A percentile compares a stretch with the other conserved stretches of the same genome.
phyloP scores from a whole-genome alignment of 345 rosid genomes.

The Tarenaya hassleriana region DNA sequence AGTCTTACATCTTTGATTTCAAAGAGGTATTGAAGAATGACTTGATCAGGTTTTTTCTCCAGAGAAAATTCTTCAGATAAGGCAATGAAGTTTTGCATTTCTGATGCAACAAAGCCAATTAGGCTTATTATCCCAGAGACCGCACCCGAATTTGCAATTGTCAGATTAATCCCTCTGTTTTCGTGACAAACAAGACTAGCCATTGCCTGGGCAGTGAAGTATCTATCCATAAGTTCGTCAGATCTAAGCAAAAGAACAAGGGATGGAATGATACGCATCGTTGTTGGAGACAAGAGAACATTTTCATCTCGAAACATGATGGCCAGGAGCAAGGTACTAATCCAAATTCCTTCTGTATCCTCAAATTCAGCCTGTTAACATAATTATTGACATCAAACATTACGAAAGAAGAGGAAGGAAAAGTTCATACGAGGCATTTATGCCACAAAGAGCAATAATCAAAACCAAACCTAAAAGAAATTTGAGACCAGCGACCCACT shows the following conservation, averaged over 20 bases:
- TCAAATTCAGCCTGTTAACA: conserved; percentile 53
- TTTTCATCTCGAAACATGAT: conserved; percentile 59
- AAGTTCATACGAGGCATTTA: conserved; percentile 12
- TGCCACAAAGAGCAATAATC: conserved; percentile 12
- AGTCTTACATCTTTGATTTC: conserved; percentile 54
- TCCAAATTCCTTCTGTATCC: conserved; percentile 74
- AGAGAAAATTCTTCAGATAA: conserved; percentile 65
- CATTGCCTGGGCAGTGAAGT: conserved; percentile 80
- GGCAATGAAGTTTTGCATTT: conserved; percentile 40
- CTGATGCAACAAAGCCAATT: conserved; percentile 53
- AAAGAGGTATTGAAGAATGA: conserved; percentile 54
- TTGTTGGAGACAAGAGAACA: conserved; percentile 48
- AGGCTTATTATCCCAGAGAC: conserved; percentile 48
- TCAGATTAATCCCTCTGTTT: conserved; percentile 48
- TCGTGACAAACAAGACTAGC: conserved; percentile 55
- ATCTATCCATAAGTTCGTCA: conserved; percentile 62
- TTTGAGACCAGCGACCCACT: conserved; percentile 8
- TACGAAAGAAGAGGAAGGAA: not conserved
- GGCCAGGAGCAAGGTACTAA: conserved; percentile 58
- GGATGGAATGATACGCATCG: conserved; percentile 49
- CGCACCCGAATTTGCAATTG: conserved; percentile 55
- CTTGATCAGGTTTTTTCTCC: conserved; percentile 45
- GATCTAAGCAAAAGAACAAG: conserved; percentile 65
- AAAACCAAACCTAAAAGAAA: conserved; percentile 17
- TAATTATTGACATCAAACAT: conserved; percentile 9